These are phyloP conservation scores for Delphinella strobiligena DNA, from an alignment of 2,329 filamentous ascomycete species.

Conservation along the genomic window DNA sequence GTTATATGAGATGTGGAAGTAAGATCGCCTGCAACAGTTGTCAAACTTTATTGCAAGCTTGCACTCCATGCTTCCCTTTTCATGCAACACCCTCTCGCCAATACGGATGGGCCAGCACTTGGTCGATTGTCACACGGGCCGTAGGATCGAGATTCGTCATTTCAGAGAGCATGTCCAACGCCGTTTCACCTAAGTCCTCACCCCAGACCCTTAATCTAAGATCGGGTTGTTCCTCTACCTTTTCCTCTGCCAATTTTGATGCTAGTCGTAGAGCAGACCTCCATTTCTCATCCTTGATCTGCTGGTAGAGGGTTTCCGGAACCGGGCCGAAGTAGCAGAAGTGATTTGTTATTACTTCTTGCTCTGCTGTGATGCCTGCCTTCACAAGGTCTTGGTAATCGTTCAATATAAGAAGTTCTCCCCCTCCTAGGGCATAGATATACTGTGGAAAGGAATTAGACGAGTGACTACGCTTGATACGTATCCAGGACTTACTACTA, in stretches of 20 bases:
- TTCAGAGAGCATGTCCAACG: conserved; percentile 22
- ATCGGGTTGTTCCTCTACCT: conserved; percentile 18
- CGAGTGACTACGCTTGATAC: not conserved
- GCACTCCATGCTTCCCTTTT: too few relatives aligned
- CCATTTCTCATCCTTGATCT: conserved; percentile 19
- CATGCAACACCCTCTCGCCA: conserved; percentile 18
- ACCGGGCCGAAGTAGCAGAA: conserved; percentile 25
- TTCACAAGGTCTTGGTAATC: not conserved
- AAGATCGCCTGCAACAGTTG: too few relatives aligned
- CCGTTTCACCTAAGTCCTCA: conserved; percentile 16
- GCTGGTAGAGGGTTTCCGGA: conserved; percentile 19
- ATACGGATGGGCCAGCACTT: conserved; percentile 22
- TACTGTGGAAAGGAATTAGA: not conserved
- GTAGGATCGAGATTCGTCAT: conserved; percentile 23
- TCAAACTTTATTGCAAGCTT: too few relatives aligned
- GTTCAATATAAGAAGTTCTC: not conserved
- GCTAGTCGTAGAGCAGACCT: conserved; percentile 15
- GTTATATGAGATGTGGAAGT: too few relatives aligned
- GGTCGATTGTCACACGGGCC: conserved; percentile 21
- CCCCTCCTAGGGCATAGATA: not conserved
- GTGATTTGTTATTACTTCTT: conserved; percentile 16
- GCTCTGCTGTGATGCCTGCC: not conserved
- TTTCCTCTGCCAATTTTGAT: conserved; percentile 16
- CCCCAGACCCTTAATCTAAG: conserved; percentile 20
- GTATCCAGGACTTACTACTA: not conserved